A percentile compares a stretch with the other conserved stretches of the same genome.
phyloP scores from a whole-genome alignment of 768 basidiomycete species.

The Leccinellum albellum region DNA sequence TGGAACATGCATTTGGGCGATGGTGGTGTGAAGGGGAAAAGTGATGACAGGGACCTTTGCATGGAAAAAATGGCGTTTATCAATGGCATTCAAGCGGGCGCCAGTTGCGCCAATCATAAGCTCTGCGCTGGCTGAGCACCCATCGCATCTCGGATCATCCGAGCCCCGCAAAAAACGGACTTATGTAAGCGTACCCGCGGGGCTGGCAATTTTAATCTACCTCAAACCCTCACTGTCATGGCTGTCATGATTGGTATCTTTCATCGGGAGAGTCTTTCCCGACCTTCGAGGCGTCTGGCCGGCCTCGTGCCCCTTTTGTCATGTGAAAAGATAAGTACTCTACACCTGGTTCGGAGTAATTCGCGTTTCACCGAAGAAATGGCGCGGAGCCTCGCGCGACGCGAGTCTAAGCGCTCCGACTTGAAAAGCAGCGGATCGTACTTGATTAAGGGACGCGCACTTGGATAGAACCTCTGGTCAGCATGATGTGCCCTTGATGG shows the following conservation, averaged over 20 bases:
- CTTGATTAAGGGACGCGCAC: conserved; percentile 8
- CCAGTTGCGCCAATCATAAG: conserved; percentile 6
- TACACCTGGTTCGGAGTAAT: conserved; percentile 3
- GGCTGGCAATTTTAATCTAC: conserved; percentile 1
- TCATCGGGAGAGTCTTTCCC: conserved; percentile 1
- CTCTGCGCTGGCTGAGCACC: neutral
- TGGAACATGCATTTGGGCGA: conserved; percentile 18
- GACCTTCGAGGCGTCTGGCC: neutral
- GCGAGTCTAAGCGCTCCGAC: conserved; percentile 3
- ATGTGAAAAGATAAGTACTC: conserved; percentile 9
- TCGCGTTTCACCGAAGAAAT: conserved; percentile 14
- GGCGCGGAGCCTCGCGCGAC: neutral
- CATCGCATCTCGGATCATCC: conserved; percentile 24
- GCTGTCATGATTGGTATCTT: neutral
- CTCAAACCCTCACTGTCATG: neutral
- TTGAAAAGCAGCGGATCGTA: conserved; percentile 9
- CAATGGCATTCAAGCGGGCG: conserved; percentile 15
- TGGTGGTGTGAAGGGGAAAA: conserved; percentile 6
- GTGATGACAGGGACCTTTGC: conserved; percentile 1
- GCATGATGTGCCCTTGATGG: conserved; percentile 37
- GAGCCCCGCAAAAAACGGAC: conserved; percentile 25
- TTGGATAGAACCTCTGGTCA: conserved; percentile 6
- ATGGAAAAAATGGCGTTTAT: conserved; percentile 30
- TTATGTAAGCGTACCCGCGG: conserved; percentile 19
- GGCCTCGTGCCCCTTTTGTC: conserved; percentile 5